Base-by-base conservation (phyloP, 2,329 filamentous ascomycete species). In the Sarocladiaceae sp. region DNA sequence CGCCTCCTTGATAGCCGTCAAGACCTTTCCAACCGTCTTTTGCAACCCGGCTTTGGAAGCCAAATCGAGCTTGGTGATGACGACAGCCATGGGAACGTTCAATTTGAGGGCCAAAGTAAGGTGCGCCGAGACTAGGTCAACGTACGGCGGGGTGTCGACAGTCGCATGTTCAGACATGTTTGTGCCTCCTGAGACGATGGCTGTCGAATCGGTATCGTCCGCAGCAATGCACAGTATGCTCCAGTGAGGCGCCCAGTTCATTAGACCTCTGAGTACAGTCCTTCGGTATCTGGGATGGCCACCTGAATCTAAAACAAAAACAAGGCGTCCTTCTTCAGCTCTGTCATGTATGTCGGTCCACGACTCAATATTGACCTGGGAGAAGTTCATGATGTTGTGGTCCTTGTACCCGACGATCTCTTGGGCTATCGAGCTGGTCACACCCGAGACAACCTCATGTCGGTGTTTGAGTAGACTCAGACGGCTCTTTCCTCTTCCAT, bases 221-320 rank as follows among this genome's bases (percentile, higher is more conserved):
- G 88, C 88, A 37, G 88, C 82, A 49, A 97, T 80, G 53, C 94
- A 96, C 2, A 97, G 73, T 18, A 95, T 63, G 1, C 87, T 89
- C 83, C 93, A 98, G 59, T 97, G 89, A 7, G 93, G 93, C 29
- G 87, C 86, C 90, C 93, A 97, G 35, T 90, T 93, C 50, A 98
- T 76, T n/a, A 98, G 71, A 1, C 90, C 89, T 48, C 91, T 80
- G 44, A 97, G 72, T 2, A 88, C 91, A 5, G 91, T 97, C 45
- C 93, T 82, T 39, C 89, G 79, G 62, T 93, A 98, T 34, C 89
- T 81, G 29, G 90, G 84, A 51, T 95, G 87, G 0, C 93, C 93
- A 13, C 91, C 91, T 35, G 91, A 94, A 63, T 98, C 93, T 1
- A 89, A 88, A 6, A 97, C 71, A 53, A 96, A 90, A 4, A 93